Conservation (phyloP, 2,329 filamentous ascomycete genomes). For the Aspergillus chevalieri region DNA sequence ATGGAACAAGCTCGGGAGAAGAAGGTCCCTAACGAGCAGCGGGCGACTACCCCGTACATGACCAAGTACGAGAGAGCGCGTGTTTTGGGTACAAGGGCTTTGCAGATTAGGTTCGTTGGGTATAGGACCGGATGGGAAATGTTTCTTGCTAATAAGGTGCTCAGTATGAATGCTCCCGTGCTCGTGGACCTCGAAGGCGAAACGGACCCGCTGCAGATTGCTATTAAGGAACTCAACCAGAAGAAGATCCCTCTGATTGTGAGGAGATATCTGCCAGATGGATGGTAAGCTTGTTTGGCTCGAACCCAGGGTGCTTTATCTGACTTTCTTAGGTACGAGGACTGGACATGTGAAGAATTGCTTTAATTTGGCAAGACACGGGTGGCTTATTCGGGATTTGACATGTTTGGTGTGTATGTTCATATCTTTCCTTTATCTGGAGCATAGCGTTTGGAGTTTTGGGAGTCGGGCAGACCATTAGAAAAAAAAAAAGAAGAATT, state of each 20-base stretch:
- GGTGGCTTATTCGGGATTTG: conserved; percentile 8
- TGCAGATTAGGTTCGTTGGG: conserved; percentile 79
- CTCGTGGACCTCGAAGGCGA: conserved; percentile 95
- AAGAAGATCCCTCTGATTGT: conserved; percentile 98
- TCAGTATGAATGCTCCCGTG: conserved; percentile 92
- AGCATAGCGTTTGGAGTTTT: conserved; percentile 40
- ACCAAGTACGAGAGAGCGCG: conserved; percentile 97
- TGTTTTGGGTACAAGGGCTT: conserved; percentile 82
- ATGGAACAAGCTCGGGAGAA: conserved; percentile 62
- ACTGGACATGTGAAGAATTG: conserved; percentile 97
- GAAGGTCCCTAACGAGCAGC: conserved; percentile 82
- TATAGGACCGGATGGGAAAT: neutral
- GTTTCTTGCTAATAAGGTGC: conserved; percentile 18
- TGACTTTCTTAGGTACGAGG: conserved; percentile 69
- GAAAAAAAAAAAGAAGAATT: conserved; percentile 13
- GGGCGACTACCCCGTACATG: conserved; percentile 95
- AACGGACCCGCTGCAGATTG: conserved; percentile 95
- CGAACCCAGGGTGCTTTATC: conserved; percentile 2
- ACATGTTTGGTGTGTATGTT: conserved; percentile 18
- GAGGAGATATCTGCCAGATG: conserved; percentile 90
- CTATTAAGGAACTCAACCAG: conserved; percentile 92
- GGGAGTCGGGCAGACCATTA: conserved; percentile 17
- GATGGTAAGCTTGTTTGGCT: conserved; percentile 62
- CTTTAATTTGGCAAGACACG: conserved; percentile 41
- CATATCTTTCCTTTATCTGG: conserved; percentile 13